Base-by-base conservation (phyloP, 1,284 basidiomycete genomes). In the Fomitopsis palustris region DNA sequence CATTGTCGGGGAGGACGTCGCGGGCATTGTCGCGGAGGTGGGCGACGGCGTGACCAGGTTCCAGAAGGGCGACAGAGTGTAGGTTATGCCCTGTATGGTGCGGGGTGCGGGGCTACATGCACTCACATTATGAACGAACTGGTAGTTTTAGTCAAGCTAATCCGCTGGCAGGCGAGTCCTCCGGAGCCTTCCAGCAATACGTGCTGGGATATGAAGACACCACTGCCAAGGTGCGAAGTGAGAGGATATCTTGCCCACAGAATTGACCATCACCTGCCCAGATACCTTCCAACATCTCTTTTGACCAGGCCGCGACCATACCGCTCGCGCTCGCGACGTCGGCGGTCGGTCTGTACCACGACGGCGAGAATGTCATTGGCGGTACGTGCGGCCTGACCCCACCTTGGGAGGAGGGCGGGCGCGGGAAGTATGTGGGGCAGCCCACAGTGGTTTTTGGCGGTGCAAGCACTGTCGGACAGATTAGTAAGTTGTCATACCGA, bases 371-470 rank as follows among this genome's bases (percentile, higher is more conserved):
- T 49, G 56, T 47, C 7, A 16, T 42, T 21, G 38, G 54, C n/a
- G 60, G 60, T 12, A 55, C 41, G n/a, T 43, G 55, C 4, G 62
- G 35, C 5, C 62, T 70, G n/a, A 54, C 49, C 27, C 45, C 67
- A 17, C 64, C 67, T 8, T 70, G 70, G 68, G 64, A 58, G 25
- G 63, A 59, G 2, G 66, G 61, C 55, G 69, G 72, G 2, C 59
- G 68, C 23, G 66, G 70, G 47, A 72, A 74, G 54, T 71, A 72
- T 57, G 59, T 65, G 1, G 66, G 63, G n/a, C 64, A 68, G 56
- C 67, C 74, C 0, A 59, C 73, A 49, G 59, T 77, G 31, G 62
- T 77, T 39, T 63, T 76, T 60, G 74, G 74, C 16, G 76, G 75
- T 23, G 60, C 73, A 8, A 66, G 68, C 2, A 67, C 69, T 17